Evolutionary conservation across 2,329 filamentous ascomycete genomes (phyloP).

Genomic region (Diplocarpon rosae): DNA sequence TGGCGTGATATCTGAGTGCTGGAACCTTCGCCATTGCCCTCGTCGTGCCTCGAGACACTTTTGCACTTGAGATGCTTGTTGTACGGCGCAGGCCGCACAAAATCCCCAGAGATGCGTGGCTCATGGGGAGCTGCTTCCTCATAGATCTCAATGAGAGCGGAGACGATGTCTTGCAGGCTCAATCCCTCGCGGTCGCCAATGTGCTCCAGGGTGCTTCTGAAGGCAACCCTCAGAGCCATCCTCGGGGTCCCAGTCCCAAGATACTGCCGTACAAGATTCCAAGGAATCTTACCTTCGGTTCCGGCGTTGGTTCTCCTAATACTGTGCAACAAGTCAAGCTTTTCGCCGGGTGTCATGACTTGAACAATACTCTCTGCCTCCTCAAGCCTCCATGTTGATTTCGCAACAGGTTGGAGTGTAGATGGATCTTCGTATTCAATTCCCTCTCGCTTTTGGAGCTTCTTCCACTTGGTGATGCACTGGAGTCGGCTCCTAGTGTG

Average conservation of each 20-base stretch:
- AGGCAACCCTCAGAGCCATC: conserved; percentile 23
- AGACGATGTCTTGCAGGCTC: conserved; percentile 22
- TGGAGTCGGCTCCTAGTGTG: conserved; percentile 53
- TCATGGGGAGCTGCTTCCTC: conserved; percentile 13
- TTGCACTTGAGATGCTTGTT: background rate
- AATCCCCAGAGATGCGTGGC: conserved; percentile 9
- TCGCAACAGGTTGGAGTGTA: conserved; percentile 18
- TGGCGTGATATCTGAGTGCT: background rate
- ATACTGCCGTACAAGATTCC: conserved; percentile 35
- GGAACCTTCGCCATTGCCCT: background rate
- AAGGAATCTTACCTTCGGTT: conserved; percentile 38
- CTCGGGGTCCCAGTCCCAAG: conserved; percentile 31
- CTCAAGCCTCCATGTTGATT: conserved; percentile 32
- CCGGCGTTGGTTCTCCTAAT: conserved; percentile 33
- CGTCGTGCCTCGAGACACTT: background rate
- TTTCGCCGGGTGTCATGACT: conserved; percentile 35
- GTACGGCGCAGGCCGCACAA: background rate
- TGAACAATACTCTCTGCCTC: conserved; percentile 33
- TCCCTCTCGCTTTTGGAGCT: conserved; percentile 18
- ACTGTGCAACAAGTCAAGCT: conserved; percentile 33
- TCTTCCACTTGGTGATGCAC: conserved; percentile 57
- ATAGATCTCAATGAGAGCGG: conserved; percentile 19
- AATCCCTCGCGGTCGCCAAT: conserved; percentile 22
- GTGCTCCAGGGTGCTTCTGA: conserved; percentile 19
- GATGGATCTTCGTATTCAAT: conserved; percentile 13